Percentiles rank a stretch among this genome's conserved stretches.
Evolutionary conservation across 805 yeast genomes (phyloP).

Genomic region (Myxozyma neglecta): DNA sequence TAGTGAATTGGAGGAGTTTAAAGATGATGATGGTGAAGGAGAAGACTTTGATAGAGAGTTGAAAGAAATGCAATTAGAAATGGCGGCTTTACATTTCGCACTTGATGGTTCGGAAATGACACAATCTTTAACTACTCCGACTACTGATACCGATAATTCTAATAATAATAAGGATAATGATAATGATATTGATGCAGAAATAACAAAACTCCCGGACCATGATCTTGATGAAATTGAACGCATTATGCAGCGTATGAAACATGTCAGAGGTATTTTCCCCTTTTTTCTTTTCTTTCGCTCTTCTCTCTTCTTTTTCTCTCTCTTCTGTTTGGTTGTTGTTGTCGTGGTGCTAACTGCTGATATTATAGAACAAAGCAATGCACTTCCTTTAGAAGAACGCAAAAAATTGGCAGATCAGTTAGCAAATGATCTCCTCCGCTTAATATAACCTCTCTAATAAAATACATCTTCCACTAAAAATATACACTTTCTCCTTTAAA

Average conservation of each 20-base stretch:
- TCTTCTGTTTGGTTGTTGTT: background rate
- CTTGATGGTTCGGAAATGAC: constrained; percentile 2
- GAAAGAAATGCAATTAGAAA: constrained; percentile 30
- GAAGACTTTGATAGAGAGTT: constrained; percentile 25
- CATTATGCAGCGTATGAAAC: constrained; percentile 35
- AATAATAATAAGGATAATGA: constrained; percentile 1
- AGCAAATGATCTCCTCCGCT: constrained; percentile 38
- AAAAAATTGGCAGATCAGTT: constrained; percentile 39
- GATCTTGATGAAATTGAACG: constrained; percentile 37
- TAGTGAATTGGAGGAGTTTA: constrained; percentile 3
- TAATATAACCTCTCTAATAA: constrained; percentile 9
- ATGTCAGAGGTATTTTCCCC: constrained; percentile 31
- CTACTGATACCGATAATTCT: background rate
- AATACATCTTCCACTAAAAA: too few species aligned
- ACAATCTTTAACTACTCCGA: too few species aligned
- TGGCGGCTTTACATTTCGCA: constrained; percentile 31
- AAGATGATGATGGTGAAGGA: constrained; percentile 7
- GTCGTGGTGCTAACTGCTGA: background rate
- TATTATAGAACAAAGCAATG: constrained; percentile 24
- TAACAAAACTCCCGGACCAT: constrained; percentile 4
- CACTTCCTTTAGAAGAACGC: constrained; percentile 37
- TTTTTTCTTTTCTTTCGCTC: background rate
- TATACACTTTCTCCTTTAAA: too few species aligned
- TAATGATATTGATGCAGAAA: constrained; percentile 7
- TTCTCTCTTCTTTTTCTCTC: too few species aligned